Percentiles rank a stretch among this genome's conserved stretches.
These are phyloP conservation scores for Przewalskia tangutica DNA, from an alignment of 257 asterid species.

Conservation along the genomic window DNA sequence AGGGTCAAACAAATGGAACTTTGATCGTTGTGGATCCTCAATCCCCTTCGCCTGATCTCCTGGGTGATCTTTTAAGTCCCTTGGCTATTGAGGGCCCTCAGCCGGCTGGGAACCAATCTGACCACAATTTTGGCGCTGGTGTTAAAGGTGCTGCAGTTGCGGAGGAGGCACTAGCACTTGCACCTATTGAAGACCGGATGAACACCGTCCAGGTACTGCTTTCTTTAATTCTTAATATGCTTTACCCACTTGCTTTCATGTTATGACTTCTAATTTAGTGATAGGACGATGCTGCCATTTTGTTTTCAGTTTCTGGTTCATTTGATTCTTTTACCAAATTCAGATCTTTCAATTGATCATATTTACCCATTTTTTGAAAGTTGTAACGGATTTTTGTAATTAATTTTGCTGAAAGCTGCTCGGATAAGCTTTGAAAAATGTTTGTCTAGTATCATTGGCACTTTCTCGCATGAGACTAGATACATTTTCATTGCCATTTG, in stretches of 20 bases:
- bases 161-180: conserved; percentile 68
- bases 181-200: conserved; percentile 59
- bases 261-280: not conserved
- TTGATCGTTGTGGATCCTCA: conserved; percentile 69
- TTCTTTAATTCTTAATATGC: not conserved
- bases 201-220: conserved; percentile 57
- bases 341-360: not conserved
- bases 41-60: conserved; percentile 70
- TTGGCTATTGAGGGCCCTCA: conserved; percentile 72
- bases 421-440: not conserved
- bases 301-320: not conserved
- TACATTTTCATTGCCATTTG: not conserved
- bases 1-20: conserved; percentile 57
- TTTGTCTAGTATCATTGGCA: not conserved
- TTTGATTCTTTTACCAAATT: not conserved
- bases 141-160: conserved; percentile 26
- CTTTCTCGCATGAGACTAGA: not conserved
- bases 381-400: not conserved
- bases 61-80: conserved; percentile 82
- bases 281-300: not conserved
- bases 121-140: conserved; percentile 34
- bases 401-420: not conserved
- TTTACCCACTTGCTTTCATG: not conserved
- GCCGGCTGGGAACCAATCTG: conserved; percentile 32
- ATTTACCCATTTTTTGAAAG: not conserved